A percentile compares a stretch with the other conserved stretches of the same genome.
These are phyloP conservation scores for Candida ipomoeae DNA, from an alignment of 805 yeast species.

Conservation along the genomic window DNA sequence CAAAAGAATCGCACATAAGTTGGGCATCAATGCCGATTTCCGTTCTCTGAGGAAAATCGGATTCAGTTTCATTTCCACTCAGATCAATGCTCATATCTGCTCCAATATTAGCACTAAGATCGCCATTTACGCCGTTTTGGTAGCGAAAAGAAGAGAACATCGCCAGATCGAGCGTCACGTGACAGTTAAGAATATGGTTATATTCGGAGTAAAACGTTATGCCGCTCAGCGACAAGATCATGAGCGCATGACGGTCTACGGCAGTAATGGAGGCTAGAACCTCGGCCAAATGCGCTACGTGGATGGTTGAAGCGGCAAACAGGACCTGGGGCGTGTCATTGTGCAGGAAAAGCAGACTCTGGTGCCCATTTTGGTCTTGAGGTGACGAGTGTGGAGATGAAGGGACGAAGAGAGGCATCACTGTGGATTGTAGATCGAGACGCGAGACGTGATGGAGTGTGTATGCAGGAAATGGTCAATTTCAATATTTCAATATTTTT, in stretches of 20 bases:
- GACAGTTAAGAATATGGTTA: constrained; percentile 36
- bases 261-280: constrained; percentile 30
- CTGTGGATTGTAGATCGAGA: neutral
- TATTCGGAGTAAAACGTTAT: constrained; percentile 32
- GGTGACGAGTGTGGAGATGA: constrained; percentile 9
- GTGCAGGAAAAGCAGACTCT: neutral
- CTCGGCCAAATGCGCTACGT: constrained; percentile 37
- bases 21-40: constrained; percentile 35
- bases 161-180: constrained; percentile 33
- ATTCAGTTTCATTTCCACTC: too few relatives aligned
- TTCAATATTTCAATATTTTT: too few relatives aligned
- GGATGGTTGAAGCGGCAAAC: constrained; percentile 36
- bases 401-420: constrained; percentile 13
- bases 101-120: too few relatives aligned
- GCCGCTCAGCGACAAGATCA: constrained; percentile 31
- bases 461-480: neutral
- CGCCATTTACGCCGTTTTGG: neutral
- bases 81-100: too few relatives aligned
- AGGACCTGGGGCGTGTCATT: neutral
- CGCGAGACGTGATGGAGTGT: neutral
- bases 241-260: constrained; percentile 31
- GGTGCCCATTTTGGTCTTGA: neutral
- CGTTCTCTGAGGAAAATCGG: constrained; percentile 3
- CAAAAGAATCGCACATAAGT: constrained; percentile 33
- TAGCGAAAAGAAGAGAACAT: constrained; percentile 30